These are phyloP conservation scores for Botrytis medusae DNA, from an alignment of 2,329 filamentous ascomycete genomes.

Conservation along the genomic window DNA sequence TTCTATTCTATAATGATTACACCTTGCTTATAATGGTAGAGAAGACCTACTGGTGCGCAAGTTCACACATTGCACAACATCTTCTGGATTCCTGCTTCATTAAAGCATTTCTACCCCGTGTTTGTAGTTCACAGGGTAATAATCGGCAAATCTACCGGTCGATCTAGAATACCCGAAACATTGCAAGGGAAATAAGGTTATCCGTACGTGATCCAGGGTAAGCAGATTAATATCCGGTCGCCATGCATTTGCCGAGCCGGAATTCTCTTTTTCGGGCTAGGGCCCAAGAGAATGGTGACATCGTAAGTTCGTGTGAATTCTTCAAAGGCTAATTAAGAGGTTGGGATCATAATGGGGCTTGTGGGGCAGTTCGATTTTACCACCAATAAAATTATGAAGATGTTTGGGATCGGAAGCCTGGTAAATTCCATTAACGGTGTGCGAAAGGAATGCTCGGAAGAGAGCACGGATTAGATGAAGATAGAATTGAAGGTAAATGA, in stretches of 20 bases:
- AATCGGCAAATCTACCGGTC: background rate
- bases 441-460: background rate
- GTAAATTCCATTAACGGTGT: background rate
- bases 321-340: background rate
- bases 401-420: background rate
- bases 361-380: background rate
- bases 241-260: background rate
- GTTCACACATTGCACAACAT: background rate
- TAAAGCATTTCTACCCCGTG: background rate
- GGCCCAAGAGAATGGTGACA: background rate
- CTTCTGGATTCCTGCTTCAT: background rate
- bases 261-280: background rate
- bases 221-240: background rate
- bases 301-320: background rate
- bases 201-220: background rate
- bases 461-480: background rate
- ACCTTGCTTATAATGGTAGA: background rate
- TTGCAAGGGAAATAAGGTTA: background rate
- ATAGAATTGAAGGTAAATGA: too few relatives aligned
- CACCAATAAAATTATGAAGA: background rate
- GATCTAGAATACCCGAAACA: background rate
- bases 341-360: background rate
- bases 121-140: background rate
- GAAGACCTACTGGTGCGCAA: background rate
- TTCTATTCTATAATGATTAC: background rate